phyloP scores from a whole-genome alignment of 768 basidiomycete genomes.

The Gloeopeniophorella convolvens region DNA sequence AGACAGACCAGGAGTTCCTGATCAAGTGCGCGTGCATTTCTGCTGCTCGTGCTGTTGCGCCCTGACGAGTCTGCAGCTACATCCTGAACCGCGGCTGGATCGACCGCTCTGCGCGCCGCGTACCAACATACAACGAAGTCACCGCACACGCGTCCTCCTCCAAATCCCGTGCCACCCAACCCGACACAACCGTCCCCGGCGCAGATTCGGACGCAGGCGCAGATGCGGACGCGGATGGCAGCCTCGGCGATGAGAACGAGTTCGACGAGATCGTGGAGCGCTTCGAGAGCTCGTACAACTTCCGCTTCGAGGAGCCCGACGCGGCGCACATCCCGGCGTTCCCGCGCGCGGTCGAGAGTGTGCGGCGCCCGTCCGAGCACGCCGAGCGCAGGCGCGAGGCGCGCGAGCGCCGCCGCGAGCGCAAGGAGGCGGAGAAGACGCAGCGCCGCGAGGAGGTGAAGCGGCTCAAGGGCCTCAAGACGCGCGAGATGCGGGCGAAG shows the following conservation, averaged over 20 bases:
- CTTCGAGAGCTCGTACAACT: constrained; percentile 97
- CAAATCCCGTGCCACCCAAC: constrained; percentile 28
- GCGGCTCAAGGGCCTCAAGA: constrained; percentile 76
- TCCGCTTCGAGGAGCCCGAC: constrained; percentile 91
- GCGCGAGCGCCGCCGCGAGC: constrained; percentile 66
- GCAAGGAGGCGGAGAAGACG: constrained; percentile 72
- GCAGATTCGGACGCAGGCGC: constrained; percentile 16
- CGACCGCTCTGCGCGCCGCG: constrained; percentile 61
- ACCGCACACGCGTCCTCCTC: constrained; percentile 33
- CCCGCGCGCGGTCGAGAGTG: constrained; percentile 63
- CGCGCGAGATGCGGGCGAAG: constrained; percentile 71
- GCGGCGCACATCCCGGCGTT: constrained; percentile 62
- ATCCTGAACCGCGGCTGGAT: constrained; percentile 98
- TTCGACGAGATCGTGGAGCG: constrained; percentile 89
- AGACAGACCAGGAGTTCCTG: constrained; percentile 80
- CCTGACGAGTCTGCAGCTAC: constrained; percentile 49
- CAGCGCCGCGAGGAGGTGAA: constrained; percentile 76
- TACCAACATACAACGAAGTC: constrained; percentile 85
- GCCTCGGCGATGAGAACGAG: constrained; percentile 53
- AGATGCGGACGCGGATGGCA: constrained; percentile 24
- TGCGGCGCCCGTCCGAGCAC: constrained; percentile 67
- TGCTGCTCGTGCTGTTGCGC: neutral
- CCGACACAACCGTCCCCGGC: constrained; percentile 18
- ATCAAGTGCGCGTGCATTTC: constrained; percentile 58
- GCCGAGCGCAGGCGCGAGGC: constrained; percentile 59